A percentile compares a stretch with the other conserved stretches of the same genome.
Conservation (phyloP, 257 asterid genomes). For the Buddleja alternifolia region DNA sequence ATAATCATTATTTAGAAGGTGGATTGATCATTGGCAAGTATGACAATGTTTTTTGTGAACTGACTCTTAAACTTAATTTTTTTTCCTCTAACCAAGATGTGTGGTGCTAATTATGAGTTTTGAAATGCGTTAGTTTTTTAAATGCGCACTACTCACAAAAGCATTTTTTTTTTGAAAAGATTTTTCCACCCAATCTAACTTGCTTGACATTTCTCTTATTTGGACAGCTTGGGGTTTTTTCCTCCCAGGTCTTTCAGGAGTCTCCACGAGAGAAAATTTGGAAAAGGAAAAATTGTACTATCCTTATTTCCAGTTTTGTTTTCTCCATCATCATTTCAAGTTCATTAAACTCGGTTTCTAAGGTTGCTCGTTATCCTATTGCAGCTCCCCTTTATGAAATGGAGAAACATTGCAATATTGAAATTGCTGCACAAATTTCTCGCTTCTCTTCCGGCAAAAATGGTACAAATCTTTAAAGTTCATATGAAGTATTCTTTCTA, state of each 20-base stretch:
- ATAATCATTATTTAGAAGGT: neutral
- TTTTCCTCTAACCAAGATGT: neutral
- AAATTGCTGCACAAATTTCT: slow-evolving; percentile 91
- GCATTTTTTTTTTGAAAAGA: slow-evolving; percentile 19
- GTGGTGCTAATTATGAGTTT: slow-evolving; percentile 6
- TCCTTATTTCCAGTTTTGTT: slow-evolving; percentile 1
- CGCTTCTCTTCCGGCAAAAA: slow-evolving; percentile 64
- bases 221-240: slow-evolving; percentile 93
- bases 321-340: slow-evolving; percentile 23
- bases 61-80: no score
- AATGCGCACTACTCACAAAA: neutral
- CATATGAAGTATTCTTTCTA: slow-evolving; percentile 17
- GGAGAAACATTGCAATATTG: slow-evolving; percentile 98
- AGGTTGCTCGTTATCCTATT: slow-evolving; percentile 36
- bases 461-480: slow-evolving; percentile 53
- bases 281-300: slow-evolving; percentile 86
- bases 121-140: neutral
- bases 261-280: slow-evolving; percentile 91
- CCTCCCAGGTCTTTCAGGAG: slow-evolving; percentile 98
- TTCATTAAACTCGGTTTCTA: slow-evolving; percentile 28
- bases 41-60: neutral
- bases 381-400: slow-evolving; percentile 93
- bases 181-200: slow-evolving; percentile 20
- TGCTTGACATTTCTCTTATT: slow-evolving; percentile 30
- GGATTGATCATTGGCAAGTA: neutral